phyloP scores from a whole-genome alignment of 2,329 filamentous ascomycete species.

The Aspergillus terreus region DNA sequence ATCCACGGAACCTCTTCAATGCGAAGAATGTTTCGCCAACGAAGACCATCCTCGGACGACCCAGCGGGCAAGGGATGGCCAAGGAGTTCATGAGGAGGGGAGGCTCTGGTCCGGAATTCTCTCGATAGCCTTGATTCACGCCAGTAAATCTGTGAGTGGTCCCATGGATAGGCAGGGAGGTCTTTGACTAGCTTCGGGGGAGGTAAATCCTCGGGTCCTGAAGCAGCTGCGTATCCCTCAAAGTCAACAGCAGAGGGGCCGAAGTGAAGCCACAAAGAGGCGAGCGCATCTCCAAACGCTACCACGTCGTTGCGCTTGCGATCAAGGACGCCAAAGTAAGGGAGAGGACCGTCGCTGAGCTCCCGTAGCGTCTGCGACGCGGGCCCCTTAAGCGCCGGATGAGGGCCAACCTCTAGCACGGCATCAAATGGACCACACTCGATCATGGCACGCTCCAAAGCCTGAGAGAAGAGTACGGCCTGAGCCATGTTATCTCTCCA shows the following conservation, averaged over 20 bases:
- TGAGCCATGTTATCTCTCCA: constrained; percentile 35
- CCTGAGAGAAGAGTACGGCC: constrained; percentile 31
- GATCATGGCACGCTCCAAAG: constrained; percentile 13
- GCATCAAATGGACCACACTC: constrained; percentile 26
- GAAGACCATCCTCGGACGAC: too few species aligned
- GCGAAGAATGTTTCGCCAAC: too few species aligned
- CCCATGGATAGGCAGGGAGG: constrained; percentile 10
- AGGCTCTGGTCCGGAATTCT: too few species aligned
- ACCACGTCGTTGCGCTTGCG: too few species aligned
- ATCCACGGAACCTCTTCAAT: too few species aligned
- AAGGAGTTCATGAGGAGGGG: too few species aligned
- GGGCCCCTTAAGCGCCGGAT: constrained; percentile 21
- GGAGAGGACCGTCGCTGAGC: constrained; percentile 10
- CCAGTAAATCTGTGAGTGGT: background rate
- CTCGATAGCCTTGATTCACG: too few species aligned
- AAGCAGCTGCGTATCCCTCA: too few species aligned
- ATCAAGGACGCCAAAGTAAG: constrained; percentile 9
- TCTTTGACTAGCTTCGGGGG: background rate
- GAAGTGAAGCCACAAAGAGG: constrained; percentile 3
- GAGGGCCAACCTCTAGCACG: constrained; percentile 24
- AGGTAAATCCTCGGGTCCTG: too few species aligned
- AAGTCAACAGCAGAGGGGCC: too few species aligned
- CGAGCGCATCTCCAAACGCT: constrained; percentile 2
- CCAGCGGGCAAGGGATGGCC: too few species aligned
- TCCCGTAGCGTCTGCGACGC: too few species aligned